These are phyloP conservation scores for Kurtzmaniella natalensis DNA, from an alignment of 1,139 yeast species.

Conservation along the genomic window DNA sequence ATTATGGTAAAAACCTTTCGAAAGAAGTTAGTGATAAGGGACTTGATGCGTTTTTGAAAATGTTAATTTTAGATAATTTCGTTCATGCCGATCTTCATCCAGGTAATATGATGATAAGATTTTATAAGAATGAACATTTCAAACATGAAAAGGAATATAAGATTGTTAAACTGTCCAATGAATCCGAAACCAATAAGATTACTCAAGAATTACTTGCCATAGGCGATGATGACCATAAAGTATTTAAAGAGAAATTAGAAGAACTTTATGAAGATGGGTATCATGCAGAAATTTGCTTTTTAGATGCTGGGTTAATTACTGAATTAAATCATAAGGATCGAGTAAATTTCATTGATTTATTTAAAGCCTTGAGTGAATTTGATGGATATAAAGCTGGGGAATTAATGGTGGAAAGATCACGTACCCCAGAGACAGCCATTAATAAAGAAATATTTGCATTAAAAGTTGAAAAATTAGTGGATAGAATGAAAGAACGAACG, in stretches of 20 bases:
- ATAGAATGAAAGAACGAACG: conserved; percentile 77
- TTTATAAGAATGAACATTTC: conserved; percentile 51
- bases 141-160: conserved; percentile 45
- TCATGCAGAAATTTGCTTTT: conserved; percentile 82
- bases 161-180: conserved; percentile 42
- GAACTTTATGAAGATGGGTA: conserved; percentile 57
- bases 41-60: conserved; percentile 83
- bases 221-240: conserved; percentile 32
- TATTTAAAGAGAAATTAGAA: conserved; percentile 49
- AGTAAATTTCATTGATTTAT: conserved; percentile 80
- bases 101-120: conserved; percentile 85
- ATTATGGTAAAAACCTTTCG: conserved; percentile 52
- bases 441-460: conserved; percentile 81
- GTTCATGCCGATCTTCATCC: conserved; percentile 97
- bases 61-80: conserved; percentile 89
- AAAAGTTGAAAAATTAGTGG: conserved; percentile 80
- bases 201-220: conserved; percentile 42
- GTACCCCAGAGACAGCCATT: conserved; percentile 90
- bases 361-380: conserved; percentile 83
- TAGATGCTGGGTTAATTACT: conserved; percentile 91
- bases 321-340: conserved; percentile 77
- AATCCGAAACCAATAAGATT: conserved; percentile 44
- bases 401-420: conserved; percentile 87
- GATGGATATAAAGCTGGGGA: conserved; percentile 96
- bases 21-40: conserved; percentile 83